A percentile compares a stretch with the other conserved stretches of the same genome.
These are phyloP conservation scores for Guillardia theta DNA, from an alignment of 78 protist genomes.

Conservation along the genomic window DNA sequence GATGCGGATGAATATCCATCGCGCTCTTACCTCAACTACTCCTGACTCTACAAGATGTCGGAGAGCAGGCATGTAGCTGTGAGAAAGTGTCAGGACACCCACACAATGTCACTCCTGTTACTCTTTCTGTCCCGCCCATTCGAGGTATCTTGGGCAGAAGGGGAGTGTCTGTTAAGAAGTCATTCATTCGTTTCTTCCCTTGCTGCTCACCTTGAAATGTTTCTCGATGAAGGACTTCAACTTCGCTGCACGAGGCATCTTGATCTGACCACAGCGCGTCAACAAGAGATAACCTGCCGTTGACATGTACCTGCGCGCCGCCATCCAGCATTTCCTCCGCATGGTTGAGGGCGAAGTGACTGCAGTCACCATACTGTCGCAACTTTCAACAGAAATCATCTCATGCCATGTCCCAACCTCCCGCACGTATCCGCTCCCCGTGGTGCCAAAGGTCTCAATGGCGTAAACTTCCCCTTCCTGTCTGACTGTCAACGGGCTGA, in stretches of 20 bases:
- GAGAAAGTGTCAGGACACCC: not conserved
- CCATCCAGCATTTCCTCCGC: no score
- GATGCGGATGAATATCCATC: not conserved
- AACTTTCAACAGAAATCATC: no score
- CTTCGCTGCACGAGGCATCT: not conserved
- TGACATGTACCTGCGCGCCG: not conserved
- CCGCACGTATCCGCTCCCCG: not conserved
- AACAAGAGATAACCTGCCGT: not conserved
- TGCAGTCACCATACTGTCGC: not conserved
- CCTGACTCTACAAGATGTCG: not conserved
- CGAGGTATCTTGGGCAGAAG: constrained; percentile 13
- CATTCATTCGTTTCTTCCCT: no score
- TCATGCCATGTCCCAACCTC: not conserved
- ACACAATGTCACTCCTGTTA: not conserved
- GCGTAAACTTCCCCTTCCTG: not conserved
- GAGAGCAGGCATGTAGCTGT: not conserved
- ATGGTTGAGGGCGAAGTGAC: not conserved
- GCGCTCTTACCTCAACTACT: not conserved
- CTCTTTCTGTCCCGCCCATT: not conserved
- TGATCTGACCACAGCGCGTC: not conserved
- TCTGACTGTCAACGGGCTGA: not conserved
- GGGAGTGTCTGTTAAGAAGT: constrained; percentile 3
- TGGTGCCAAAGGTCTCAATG: constrained; percentile 19
- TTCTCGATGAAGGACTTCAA: not conserved
- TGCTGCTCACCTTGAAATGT: not conserved